Percentiles rank a stretch among this genome's conserved stretches.
phyloP scores from a whole-genome alignment of 1,284 basidiomycete species.

The Austroboletus novae-zelandiae region DNA sequence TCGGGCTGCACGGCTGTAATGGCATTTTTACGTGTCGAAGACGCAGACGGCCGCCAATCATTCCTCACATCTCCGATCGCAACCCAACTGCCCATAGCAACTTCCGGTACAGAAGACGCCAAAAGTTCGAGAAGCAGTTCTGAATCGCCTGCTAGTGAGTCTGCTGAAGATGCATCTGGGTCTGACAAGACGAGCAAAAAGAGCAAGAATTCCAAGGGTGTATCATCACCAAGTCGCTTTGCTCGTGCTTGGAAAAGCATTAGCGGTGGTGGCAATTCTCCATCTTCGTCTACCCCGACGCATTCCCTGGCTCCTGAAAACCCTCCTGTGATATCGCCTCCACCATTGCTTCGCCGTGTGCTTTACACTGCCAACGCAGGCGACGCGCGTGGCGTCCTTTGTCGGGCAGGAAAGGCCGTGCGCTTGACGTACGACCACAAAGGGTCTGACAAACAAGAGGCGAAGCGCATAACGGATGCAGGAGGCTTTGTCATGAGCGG shows the following conservation, averaged over 20 bases:
- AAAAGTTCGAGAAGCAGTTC: constrained; percentile 24
- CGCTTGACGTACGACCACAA: constrained; percentile 99
- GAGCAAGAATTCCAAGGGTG: constrained; percentile 42
- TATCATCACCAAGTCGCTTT: constrained; percentile 47
- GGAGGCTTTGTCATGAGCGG: constrained; percentile 99
- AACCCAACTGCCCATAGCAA: constrained; percentile 20
- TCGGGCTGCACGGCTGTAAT: constrained; percentile 98
- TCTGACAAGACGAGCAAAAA: constrained; percentile 34
- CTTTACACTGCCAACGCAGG: constrained; percentile 97
- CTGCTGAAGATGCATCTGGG: constrained; percentile 34
- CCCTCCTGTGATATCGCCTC: constrained; percentile 43
- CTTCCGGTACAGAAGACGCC: constrained; percentile 28
- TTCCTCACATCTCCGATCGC: constrained; percentile 44
- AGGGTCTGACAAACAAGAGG: constrained; percentile 95
- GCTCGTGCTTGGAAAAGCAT: constrained; percentile 57
- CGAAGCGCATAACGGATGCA: constrained; percentile 95
- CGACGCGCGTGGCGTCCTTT: constrained; percentile 87
- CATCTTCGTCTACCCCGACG: constrained; percentile 25
- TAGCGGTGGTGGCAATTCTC: constrained; percentile 44
- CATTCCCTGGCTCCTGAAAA: constrained; percentile 14
- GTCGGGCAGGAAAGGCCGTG: constrained; percentile 87
- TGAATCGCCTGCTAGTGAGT: constrained; percentile 30
- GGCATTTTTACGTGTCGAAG: constrained; percentile 95
- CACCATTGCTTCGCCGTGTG: constrained; percentile 61
- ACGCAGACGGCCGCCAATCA: constrained; percentile 64